Percentiles rank a stretch among this genome's conserved stretches.
Evolutionary conservation across 2,329 filamentous ascomycete species (phyloP).

Genomic region (Huntiella bhutanensis): DNA sequence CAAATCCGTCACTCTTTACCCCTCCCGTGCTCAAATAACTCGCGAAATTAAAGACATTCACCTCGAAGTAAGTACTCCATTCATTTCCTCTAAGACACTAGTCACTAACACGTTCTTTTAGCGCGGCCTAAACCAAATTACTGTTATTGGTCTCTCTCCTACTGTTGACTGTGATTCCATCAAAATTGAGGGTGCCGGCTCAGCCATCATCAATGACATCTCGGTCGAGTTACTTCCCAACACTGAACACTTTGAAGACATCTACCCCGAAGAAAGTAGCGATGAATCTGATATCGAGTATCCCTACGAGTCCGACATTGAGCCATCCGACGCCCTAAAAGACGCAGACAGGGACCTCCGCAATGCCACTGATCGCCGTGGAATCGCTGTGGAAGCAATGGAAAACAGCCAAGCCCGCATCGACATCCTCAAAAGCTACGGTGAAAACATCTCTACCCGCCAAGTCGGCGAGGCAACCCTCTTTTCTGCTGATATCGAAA

Average conservation of each 20-base stretch:
- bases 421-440: slow-evolving; percentile 23
- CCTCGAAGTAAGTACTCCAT: slow-evolving; percentile 22
- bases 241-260: slow-evolving; percentile 32
- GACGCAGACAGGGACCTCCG: slow-evolving; percentile 18
- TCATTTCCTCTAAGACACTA: not conserved
- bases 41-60: slow-evolving; percentile 37
- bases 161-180: slow-evolving; percentile 39
- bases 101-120: slow-evolving; percentile 21
- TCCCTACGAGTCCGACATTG: slow-evolving; percentile 14
- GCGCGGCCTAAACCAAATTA: slow-evolving; percentile 39
- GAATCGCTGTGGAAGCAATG: slow-evolving; percentile 8
- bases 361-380: slow-evolving; percentile 1
- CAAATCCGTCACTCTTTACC: slow-evolving; percentile 44
- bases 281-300: slow-evolving; percentile 16
- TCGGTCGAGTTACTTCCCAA: slow-evolving; percentile 38
- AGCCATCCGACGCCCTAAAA: slow-evolving; percentile 15
- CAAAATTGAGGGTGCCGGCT: slow-evolving; percentile 37
- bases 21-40: slow-evolving; percentile 38
- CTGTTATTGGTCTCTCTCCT: slow-evolving; percentile 35
- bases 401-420: slow-evolving; percentile 22
- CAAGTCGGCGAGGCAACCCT: slow-evolving; percentile 14
- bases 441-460: slow-evolving; percentile 20
- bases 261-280: slow-evolving; percentile 29
- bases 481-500: slow-evolving; percentile 21
- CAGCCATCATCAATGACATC: slow-evolving; percentile 41